Conservation (phyloP, 139 green algal genomes). For the Nannochloris sp. region DNA sequence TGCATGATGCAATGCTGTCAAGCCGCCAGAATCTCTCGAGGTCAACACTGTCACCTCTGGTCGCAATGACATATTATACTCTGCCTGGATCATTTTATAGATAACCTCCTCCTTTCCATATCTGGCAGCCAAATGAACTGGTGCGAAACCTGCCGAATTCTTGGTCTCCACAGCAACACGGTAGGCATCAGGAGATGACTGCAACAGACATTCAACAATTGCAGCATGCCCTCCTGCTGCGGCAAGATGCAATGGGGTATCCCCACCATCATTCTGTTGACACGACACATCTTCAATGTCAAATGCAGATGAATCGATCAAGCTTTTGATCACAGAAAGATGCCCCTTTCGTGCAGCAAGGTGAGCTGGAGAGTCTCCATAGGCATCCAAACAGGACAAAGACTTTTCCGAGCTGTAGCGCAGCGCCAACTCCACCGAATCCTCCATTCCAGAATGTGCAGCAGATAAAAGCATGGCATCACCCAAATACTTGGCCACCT, state of each 20-base stretch:
- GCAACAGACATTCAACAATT: neutral
- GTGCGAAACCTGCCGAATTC: neutral
- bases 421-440: neutral
- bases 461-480: neutral
- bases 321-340: neutral
- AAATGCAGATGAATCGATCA: neutral
- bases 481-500: neutral
- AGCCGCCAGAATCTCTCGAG: neutral
- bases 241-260: constrained; percentile 4
- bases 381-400: neutral
- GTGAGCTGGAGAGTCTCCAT: constrained; percentile 1
- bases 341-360: constrained; percentile 1
- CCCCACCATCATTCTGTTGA: neutral
- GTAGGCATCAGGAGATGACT: neutral
- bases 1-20: constrained; percentile 8
- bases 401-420: too few relatives aligned
- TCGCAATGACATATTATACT: neutral
- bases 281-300: neutral
- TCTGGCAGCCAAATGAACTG: neutral
- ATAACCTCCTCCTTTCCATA: neutral
- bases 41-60: neutral
- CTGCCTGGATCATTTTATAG: neutral
- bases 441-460: neutral
- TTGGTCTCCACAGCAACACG: neutral
- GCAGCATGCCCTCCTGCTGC: neutral